Conservation (phyloP, 345 rosid species). For the Pistacia vera region DNA sequence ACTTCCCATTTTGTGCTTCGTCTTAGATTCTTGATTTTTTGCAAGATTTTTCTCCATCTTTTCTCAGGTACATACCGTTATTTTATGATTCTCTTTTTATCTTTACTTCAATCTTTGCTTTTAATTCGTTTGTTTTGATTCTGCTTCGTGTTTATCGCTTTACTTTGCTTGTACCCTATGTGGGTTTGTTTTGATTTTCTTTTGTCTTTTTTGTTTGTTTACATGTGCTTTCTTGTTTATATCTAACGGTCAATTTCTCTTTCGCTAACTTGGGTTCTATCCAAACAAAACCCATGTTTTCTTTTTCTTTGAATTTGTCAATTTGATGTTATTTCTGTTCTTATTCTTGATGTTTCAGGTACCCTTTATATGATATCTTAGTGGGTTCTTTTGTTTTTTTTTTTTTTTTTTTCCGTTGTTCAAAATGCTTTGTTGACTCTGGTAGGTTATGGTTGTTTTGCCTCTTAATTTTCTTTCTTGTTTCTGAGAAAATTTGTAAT, state of each 20-base stretch:
- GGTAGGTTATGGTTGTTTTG: conserved; percentile 16
- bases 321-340: not conserved
- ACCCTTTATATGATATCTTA: not conserved
- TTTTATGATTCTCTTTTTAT: too few relatives aligned
- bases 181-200: not conserved
- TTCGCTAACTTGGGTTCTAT: not conserved
- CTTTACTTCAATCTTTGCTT: not conserved
- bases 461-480: conserved; percentile 13
- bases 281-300: conserved; percentile 7
- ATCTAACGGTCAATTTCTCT: not conserved
- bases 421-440: not conserved
- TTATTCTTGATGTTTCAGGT: conserved; percentile 5
- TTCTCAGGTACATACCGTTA: not conserved
- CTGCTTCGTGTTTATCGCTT: not conserved
- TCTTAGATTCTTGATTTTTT: not conserved
- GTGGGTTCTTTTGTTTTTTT: conserved; percentile 7
- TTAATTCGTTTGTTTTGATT: not conserved
- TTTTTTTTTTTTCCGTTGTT: not conserved
- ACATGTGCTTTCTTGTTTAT: not conserved
- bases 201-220: not conserved
- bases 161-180: not conserved
- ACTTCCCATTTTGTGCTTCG: not conserved
- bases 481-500: conserved; percentile 8
- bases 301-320: not conserved
- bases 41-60: conserved; percentile 9